Evolutionary conservation across 2,329 filamentous ascomycete genomes (phyloP).

Genomic region (Aspergillus fumigatiaffinis): DNA sequence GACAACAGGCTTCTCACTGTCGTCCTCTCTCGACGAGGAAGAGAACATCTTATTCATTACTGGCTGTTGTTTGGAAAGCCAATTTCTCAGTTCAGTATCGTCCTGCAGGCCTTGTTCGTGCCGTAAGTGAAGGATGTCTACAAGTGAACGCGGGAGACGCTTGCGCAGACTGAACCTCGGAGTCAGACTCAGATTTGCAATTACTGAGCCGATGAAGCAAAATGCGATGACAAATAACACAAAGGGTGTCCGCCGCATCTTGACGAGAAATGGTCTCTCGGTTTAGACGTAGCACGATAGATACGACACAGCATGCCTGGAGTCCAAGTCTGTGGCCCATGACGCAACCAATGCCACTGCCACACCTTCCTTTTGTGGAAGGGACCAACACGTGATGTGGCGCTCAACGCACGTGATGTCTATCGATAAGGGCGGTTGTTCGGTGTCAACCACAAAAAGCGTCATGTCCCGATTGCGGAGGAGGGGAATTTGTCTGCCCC

Average conservation of each 20-base stretch:
- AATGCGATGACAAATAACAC: conserved; percentile 3
- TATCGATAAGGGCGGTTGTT: conserved; percentile 22
- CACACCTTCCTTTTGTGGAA: too few species aligned
- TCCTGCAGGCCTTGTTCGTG: conserved; percentile 12
- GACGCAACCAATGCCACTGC: conserved; percentile 15
- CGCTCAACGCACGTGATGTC: conserved; percentile 13
- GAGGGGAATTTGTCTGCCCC: conserved; percentile 6
- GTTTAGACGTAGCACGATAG: not conserved
- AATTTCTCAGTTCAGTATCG: conserved; percentile 13
- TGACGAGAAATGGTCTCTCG: not conserved
- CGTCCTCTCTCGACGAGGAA: conserved; percentile 16
- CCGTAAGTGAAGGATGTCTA: conserved; percentile 13
- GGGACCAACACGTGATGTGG: conserved; percentile 9
- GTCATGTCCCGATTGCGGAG: conserved; percentile 16
- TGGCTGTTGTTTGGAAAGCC: conserved; percentile 20
- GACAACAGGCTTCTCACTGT: conserved; percentile 58
- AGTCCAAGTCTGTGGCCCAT: conserved; percentile 6
- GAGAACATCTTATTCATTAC: conserved; percentile 23
- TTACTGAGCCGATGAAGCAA: conserved; percentile 9
- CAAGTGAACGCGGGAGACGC: conserved; percentile 16
- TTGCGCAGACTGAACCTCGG: conserved; percentile 15
- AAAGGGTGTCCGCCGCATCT: conserved; percentile 9
- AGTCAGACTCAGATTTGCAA: conserved; percentile 8
- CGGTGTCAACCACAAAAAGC: conserved; percentile 16
- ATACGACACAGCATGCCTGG: not conserved